Percentiles rank a stretch among this genome's conserved stretches.
phyloP scores from a whole-genome alignment of 371 early-diverging fungal genomes.

The Apophysomyces elegans region DNA sequence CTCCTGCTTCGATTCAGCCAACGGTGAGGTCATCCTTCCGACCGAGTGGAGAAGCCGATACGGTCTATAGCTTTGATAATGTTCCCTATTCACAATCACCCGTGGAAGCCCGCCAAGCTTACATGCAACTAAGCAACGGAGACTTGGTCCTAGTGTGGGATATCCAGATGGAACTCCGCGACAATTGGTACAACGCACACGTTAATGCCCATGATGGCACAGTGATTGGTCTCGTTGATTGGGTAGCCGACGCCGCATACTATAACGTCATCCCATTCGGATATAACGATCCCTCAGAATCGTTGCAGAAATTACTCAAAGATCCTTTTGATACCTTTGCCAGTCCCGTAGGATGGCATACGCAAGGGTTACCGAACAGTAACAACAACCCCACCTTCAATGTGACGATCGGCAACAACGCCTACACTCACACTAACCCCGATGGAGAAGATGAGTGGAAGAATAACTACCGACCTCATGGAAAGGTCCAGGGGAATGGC shows the following conservation, averaged over 20 bases:
- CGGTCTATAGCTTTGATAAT: constrained; percentile 28
- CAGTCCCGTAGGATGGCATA: constrained; percentile 82
- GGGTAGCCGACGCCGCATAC: constrained; percentile 79
- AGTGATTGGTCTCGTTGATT: constrained; percentile 81
- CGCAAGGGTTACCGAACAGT: constrained; percentile 40
- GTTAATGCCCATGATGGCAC: constrained; percentile 76
- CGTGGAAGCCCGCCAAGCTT: constrained; percentile 60
- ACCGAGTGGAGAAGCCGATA: neutral
- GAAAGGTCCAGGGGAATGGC: constrained; percentile 48
- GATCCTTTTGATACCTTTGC: constrained; percentile 78
- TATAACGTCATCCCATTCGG: constrained; percentile 90
- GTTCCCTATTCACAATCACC: constrained; percentile 65
- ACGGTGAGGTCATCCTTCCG: constrained; percentile 4
- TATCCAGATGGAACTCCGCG: constrained; percentile 83
- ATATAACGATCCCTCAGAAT: constrained; percentile 82
- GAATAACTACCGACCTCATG: constrained; percentile 77
- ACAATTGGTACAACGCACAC: constrained; percentile 90
- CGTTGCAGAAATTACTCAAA: constrained; percentile 63
- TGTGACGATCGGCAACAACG: constrained; percentile 69
- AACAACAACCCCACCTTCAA: constrained; percentile 61
- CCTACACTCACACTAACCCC: constrained; percentile 55
- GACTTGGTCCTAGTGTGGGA: constrained; percentile 79
- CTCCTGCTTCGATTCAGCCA: neutral
- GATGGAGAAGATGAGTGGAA: constrained; percentile 55
- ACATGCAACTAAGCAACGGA: constrained; percentile 62